A percentile compares a stretch with the other conserved stretches of the same genome.
Evolutionary conservation across 176 grass and related monocot species (phyloP).

Genomic region (Areca catechu): DNA sequence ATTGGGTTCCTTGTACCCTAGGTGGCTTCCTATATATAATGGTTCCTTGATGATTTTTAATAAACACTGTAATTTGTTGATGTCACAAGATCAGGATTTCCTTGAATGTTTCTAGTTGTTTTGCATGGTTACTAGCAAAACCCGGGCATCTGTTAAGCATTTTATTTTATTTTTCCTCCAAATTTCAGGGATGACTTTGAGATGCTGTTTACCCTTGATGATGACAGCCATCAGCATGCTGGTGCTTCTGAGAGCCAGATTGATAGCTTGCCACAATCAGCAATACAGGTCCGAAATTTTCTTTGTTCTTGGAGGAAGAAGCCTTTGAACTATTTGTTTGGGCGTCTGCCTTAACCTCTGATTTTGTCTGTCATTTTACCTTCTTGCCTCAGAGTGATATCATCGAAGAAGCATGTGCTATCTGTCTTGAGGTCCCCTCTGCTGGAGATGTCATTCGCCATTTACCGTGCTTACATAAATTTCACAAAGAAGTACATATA

Average conservation of each 20-base stretch:
- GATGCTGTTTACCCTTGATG: constrained; percentile 30
- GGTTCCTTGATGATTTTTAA: no score
- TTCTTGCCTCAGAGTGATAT: constrained; percentile 32
- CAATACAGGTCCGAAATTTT: constrained; percentile 40
- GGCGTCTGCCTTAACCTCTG: no score
- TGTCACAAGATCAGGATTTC: no score
- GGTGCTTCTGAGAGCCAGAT: constrained; percentile 64
- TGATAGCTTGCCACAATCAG: constrained; percentile 53
- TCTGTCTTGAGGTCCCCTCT: constrained; percentile 59
- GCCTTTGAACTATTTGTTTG: no score
- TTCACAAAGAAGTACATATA: constrained; percentile 61
- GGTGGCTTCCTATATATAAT: no score
- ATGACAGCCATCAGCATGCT: constrained; percentile 22
- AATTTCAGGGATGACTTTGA: constrained; percentile 65
- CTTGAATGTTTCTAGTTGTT: no score
- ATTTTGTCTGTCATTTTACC: not conserved
- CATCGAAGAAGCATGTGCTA: constrained; percentile 39
- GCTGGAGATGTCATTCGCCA: constrained; percentile 46
- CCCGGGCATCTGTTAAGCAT: no score
- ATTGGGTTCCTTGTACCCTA: no score
- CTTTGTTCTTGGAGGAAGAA: constrained; percentile 3
- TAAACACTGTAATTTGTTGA: no score
- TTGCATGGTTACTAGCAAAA: no score
- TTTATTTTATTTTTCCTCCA: constrained; percentile 2
- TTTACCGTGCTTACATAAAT: constrained; percentile 78